Base-by-base conservation (phyloP, 2,329 filamentous ascomycete genomes). In the Talaromyces albobiverticillius region DNA sequence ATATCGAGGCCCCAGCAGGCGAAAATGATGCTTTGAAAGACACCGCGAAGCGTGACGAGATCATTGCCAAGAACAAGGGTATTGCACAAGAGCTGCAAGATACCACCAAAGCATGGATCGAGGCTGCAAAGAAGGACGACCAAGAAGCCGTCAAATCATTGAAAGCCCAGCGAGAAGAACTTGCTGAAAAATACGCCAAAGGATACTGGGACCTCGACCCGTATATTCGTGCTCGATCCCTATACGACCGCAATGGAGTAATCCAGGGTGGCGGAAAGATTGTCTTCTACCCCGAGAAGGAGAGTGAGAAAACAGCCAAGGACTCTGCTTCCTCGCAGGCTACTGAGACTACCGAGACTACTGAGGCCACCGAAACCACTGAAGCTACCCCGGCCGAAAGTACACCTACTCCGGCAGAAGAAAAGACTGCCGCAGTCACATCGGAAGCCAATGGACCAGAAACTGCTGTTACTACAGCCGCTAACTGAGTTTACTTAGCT, bases 201-300 rank as follows among this genome's bases (percentile, higher is more conserved):
- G 89, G 89, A 62, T 99, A 97, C 75, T 99, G 94, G 93, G 79
- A 81, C 36, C 71, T 96, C 50, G 94, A 99, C 73, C 90, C 90
- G 0, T 95, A 93, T 69, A 69, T 97, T 26, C 80, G 94, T 36
- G 90, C 92, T 11, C 81, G 87, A 64, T 88, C 86, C n/a, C 73
- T 90, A 57, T 96, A 96, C 63, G 94, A 99, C 70, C 83, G 94
- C 57, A 81, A 80, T 11, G 89, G 91, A 1, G 76, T 94, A 57
- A 79, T 97, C 43, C 75, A 82, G 56, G 73, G 78, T 1, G 84
- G 78, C 10, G 92, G 91, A 1, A 80, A 80, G 65, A 73, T 93
- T 41, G 76, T 89, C 32, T 92, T 89, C 71, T 94, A 95, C 64
- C 79, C 80, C 3, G 55, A 43, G 26, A 22, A 48, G 13, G 26